Percentiles rank a stretch among this genome's conserved stretches.
These are phyloP conservation scores for Starmerella apis DNA, from an alignment of 805 yeast genomes.

Conservation along the genomic window DNA sequence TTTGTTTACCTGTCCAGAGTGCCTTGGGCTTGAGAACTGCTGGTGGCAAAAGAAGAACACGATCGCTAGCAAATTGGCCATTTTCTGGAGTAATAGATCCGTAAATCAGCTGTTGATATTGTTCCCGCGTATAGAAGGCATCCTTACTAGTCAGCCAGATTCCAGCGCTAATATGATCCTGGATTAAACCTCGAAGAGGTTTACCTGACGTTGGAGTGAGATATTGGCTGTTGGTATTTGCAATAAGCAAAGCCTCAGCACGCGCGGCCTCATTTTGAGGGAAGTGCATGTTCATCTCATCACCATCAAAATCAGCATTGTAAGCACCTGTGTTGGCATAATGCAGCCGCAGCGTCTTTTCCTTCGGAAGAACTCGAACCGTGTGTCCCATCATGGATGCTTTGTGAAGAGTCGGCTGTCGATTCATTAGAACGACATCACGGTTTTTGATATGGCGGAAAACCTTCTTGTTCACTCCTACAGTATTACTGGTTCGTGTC, in stretches of 20 bases:
- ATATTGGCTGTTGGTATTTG: slow-evolving; percentile 95
- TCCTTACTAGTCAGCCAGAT: slow-evolving; percentile 96
- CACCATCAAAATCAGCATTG: slow-evolving; percentile 98
- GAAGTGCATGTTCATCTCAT: slow-evolving; percentile 99
- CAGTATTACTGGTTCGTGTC: slow-evolving; percentile 8
- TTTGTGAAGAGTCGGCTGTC: slow-evolving; percentile 98
- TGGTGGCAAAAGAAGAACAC: slow-evolving; percentile 76
- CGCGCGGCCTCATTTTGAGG: slow-evolving; percentile 96
- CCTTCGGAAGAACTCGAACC: slow-evolving; percentile 93
- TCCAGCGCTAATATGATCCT: slow-evolving; percentile 98
- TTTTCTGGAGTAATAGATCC: slow-evolving; percentile 95
- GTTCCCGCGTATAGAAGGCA: slow-evolving; percentile 77
- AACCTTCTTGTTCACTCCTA: slow-evolving; percentile 71
- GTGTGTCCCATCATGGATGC: slow-evolving; percentile 99
- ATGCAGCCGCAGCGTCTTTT: slow-evolving; percentile 89
- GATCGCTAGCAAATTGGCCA: slow-evolving; percentile 61
- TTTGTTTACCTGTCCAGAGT: slow-evolving; percentile 97
- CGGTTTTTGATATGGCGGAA: slow-evolving; percentile 87
- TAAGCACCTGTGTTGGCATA: slow-evolving; percentile 99
- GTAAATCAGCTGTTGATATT: slow-evolving; percentile 86
- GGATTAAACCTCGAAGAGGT: slow-evolving; percentile 97
- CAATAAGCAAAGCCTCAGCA: slow-evolving; percentile 89
- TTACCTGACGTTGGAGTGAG: slow-evolving; percentile 97
- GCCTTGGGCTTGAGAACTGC: slow-evolving; percentile 77
- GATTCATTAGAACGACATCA: slow-evolving; percentile 94